phyloP scores from a whole-genome alignment of 768 basidiomycete genomes.

The Cubamyces sp. region DNA sequence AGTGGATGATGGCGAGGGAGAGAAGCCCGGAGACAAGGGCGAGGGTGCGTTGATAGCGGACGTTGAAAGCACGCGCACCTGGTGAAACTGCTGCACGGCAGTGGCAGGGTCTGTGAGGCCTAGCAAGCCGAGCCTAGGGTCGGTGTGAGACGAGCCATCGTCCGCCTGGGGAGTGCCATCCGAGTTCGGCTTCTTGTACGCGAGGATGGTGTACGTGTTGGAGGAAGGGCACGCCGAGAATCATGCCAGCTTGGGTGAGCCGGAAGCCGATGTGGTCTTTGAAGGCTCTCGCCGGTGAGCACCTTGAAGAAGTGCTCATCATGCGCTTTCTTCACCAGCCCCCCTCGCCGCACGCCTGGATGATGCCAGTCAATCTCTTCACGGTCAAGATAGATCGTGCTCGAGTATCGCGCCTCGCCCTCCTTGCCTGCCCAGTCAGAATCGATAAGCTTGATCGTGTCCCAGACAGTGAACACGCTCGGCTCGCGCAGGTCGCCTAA shows the following conservation, averaged over 20 bases:
- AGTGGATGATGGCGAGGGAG: neutral
- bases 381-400: too few relatives aligned
- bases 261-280: constrained; percentile 45
- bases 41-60: neutral
- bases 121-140: constrained; percentile 64
- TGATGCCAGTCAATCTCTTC: too few relatives aligned
- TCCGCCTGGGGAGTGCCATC: constrained; percentile 49
- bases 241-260: constrained; percentile 60
- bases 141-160: constrained; percentile 25
- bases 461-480: too few relatives aligned
- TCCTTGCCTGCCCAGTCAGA: too few relatives aligned
- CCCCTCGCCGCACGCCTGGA: too few relatives aligned
- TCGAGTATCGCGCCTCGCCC: too few relatives aligned
- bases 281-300: too few relatives aligned
- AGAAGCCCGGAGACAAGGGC: neutral
- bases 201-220: constrained; percentile 80
- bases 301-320: too few relatives aligned
- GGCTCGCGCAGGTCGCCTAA: too few relatives aligned
- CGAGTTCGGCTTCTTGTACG: constrained; percentile 53
- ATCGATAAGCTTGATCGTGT: too few relatives aligned
- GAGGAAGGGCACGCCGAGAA: constrained; percentile 80
- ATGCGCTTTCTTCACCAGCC: too few relatives aligned
- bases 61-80: constrained; percentile 57
- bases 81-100: constrained; percentile 70
- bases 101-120: constrained; percentile 61